Conservation (phyloP, 164 flowering plant species). For the Chloranthus sessilifolius region DNA sequence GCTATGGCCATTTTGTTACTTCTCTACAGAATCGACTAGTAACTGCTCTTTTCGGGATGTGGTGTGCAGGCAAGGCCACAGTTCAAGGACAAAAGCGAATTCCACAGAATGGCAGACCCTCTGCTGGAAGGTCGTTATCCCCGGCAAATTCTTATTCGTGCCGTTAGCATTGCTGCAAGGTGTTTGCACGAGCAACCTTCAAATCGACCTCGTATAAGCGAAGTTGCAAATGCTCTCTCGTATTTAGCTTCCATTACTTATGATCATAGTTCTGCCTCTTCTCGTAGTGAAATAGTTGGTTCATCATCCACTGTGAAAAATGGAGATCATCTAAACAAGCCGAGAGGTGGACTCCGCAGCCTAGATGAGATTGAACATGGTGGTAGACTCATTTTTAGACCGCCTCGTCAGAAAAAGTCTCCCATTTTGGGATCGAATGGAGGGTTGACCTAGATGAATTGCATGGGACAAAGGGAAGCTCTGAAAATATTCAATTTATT, state of each 20-base stretch:
- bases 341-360: slow-evolving; percentile 38
- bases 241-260: slow-evolving; percentile 77
- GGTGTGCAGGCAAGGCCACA: slow-evolving; percentile 74
- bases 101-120: slow-evolving; percentile 88
- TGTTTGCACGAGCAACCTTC: slow-evolving; percentile 92
- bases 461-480: slow-evolving; percentile 45
- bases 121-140: slow-evolving; percentile 79
- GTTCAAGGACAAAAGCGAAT: slow-evolving; percentile 79
- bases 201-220: slow-evolving; percentile 82
- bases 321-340: slow-evolving; percentile 42
- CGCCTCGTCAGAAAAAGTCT: slow-evolving; percentile 43
- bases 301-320: slow-evolving; percentile 49
- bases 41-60: background rate
- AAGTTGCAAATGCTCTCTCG: slow-evolving; percentile 82
- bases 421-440: slow-evolving; percentile 52
- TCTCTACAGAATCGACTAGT: background rate
- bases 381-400: slow-evolving; percentile 45
- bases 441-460: slow-evolving; percentile 57
- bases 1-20: background rate
- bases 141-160: slow-evolving; percentile 83
- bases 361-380: slow-evolving; percentile 35
- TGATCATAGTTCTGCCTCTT: slow-evolving; percentile 52
- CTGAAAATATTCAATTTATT: slow-evolving; percentile 44
- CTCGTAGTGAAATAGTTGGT: slow-evolving; percentile 39
- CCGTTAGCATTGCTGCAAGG: slow-evolving; percentile 91